Conservation (phyloP, 83 land plant species). For the Diphasiastrum complanatum region DNA sequence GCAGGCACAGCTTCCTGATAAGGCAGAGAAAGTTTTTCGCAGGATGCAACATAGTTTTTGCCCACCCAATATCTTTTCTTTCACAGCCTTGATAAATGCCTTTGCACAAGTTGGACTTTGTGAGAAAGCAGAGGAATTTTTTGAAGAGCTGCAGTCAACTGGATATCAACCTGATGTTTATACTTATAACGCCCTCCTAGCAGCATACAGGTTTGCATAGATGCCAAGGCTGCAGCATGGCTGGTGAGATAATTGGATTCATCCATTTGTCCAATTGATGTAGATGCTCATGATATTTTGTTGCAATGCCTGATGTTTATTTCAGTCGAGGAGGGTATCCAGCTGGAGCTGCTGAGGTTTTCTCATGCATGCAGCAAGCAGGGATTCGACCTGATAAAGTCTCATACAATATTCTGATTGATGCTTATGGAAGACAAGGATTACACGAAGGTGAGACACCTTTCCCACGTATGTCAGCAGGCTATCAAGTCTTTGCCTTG, state of each 20-base stretch:
- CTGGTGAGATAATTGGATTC: background rate
- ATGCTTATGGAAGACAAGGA: slow-evolving; percentile 88
- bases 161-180: slow-evolving; percentile 81
- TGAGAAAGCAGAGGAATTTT: slow-evolving; percentile 75
- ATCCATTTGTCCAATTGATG: background rate
- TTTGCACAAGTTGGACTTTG: slow-evolving; percentile 79
- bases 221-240: background rate
- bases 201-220: slow-evolving; percentile 65
- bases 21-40: slow-evolving; percentile 60
- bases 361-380: slow-evolving; percentile 60
- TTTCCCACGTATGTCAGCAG: too few species aligned
- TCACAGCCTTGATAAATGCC: slow-evolving; percentile 83
- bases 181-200: slow-evolving; percentile 81
- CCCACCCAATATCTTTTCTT: slow-evolving; percentile 74
- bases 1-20: slow-evolving; percentile 54
- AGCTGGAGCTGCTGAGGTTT: slow-evolving; percentile 69
- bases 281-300: background rate
- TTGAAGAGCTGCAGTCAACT: slow-evolving; percentile 66
- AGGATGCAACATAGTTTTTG: slow-evolving; percentile 61
- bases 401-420: slow-evolving; percentile 80
- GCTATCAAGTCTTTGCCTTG: background rate
- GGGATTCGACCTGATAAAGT: slow-evolving; percentile 78
- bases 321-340: slow-evolving; percentile 79
- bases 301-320: background rate
- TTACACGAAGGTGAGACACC: slow-evolving; percentile 41